A percentile compares a stretch with the other conserved stretches of the same genome.
These are phyloP conservation scores for Paraleonurus japonicus DNA, from an alignment of 257 asterid species.

Conservation along the genomic window DNA sequence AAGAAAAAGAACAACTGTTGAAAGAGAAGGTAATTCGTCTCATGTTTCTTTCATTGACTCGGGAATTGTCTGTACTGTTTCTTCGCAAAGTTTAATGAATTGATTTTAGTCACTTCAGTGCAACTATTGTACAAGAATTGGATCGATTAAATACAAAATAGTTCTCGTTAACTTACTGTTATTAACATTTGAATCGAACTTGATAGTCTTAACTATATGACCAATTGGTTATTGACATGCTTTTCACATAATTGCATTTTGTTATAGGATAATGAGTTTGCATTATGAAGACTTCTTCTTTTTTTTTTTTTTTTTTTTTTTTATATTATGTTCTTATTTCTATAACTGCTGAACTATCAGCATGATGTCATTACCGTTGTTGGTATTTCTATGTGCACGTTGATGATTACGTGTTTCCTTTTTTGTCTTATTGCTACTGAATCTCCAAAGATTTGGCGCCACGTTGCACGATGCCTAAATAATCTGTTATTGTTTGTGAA, in stretches of 20 bases:
- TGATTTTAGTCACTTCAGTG: neutral
- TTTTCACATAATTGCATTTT: neutral
- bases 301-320: neutral
- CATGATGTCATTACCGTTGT: neutral
- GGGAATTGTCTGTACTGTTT: neutral
- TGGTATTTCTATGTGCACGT: constrained; percentile 2
- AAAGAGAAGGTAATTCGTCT: constrained; percentile 60
- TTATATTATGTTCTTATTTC: neutral
- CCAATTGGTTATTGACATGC: neutral
- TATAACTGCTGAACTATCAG: neutral
- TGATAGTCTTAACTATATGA: neutral
- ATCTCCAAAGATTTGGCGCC: neutral
- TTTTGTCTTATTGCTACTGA: neutral
- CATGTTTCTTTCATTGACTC: neutral
- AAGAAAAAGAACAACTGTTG: constrained; percentile 71
- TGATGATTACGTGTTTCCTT: neutral
- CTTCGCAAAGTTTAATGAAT: neutral
- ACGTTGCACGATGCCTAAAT: neutral
- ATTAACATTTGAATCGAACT: neutral
- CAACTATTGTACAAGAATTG: neutral
- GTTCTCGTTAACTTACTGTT: neutral
- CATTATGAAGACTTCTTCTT: neutral
- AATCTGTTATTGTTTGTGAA: neutral
- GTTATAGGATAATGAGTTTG: neutral
- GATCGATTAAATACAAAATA: neutral